Base-by-base conservation (phyloP, 2,329 filamentous ascomycete genomes). In the Juglanconis oblonga region DNA sequence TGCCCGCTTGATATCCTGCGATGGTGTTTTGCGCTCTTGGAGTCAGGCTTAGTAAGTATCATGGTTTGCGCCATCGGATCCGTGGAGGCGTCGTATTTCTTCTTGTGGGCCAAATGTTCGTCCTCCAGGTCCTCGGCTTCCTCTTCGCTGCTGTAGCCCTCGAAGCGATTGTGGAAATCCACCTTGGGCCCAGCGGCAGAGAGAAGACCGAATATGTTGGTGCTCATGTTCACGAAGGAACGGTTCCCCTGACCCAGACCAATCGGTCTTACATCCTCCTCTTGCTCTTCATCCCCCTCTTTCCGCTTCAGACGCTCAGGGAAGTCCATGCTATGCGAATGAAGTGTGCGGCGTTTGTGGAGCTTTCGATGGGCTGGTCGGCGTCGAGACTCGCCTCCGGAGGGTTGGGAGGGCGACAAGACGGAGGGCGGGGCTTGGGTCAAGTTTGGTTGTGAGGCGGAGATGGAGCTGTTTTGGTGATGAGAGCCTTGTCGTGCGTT, bases 181-280 rank as follows among this genome's bases (percentile, higher is more conserved):
- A 90, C 87, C 61, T 86, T 87, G 35, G 91, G 93, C 6, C 92
- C 91, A 42, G 92, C 92, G 14, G 92, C 91, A 6, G 93, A 91
- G 66, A 98, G 93, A 76, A 98, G 85, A 57, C 92, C 92, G 73
- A 97, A 96, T 58, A 98, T 88, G 65, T 91, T 96, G 79, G 97
- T 93, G 74, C 97, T 95, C 87, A 96, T 91, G 69, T 92, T 91
- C 75, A 85, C 79, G 61, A 83, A 81, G 8, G 51, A 52, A 10
- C 51, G 61, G 31, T 61, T 57, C 40, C 58, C 55, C 72, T 83
- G 78, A 64, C 80, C 77, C 71, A 83, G 79, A 64, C 80, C 77
- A 2, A 78, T 73, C 4, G 74, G 73, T 50, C 77, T 65, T 48
- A 80, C 74, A 42, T 82, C 79, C 66, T 84, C 79, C 50, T 82